Evolutionary conservation across 2,329 filamentous ascomycete species (phyloP).

Genomic region (Truncatella angustata): DNA sequence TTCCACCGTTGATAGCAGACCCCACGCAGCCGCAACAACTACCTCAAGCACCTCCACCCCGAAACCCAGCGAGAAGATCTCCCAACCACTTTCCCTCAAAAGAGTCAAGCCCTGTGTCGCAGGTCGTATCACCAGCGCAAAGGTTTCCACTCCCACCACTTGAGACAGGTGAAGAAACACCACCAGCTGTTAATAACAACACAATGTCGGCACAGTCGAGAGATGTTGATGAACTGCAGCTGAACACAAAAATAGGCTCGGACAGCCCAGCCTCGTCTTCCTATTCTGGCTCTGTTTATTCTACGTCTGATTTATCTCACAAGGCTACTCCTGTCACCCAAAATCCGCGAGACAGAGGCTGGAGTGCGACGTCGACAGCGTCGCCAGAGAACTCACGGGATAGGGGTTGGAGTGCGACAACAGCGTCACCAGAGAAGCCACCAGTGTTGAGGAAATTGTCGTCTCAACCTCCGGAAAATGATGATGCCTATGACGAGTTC

Average conservation of each 20-base stretch:
- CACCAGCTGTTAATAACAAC: slow-evolving; percentile 20
- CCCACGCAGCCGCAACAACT: slow-evolving; percentile 13
- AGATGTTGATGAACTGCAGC: slow-evolving; percentile 24
- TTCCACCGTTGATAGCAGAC: slow-evolving; percentile 8
- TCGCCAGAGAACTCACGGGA: slow-evolving; percentile 23
- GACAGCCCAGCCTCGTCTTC: slow-evolving; percentile 24
- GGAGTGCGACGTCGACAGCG: neutral
- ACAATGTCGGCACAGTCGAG: slow-evolving; percentile 14
- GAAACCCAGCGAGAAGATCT: slow-evolving; percentile 17
- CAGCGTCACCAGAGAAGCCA: slow-evolving; percentile 22
- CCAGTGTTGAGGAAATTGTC: slow-evolving; percentile 34
- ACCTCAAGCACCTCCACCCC: slow-evolving; percentile 15
- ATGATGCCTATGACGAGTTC: slow-evolving; percentile 68
- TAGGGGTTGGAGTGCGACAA: neutral
- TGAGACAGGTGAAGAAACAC: slow-evolving; percentile 15
- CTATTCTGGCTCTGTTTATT: slow-evolving; percentile 24
- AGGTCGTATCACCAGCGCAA: neutral
- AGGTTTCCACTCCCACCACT: slow-evolving; percentile 18
- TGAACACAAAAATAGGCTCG: slow-evolving; percentile 15
- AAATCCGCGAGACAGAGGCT: slow-evolving; percentile 14
- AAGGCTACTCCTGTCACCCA: slow-evolving; percentile 25
- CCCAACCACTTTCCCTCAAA: slow-evolving; percentile 15
- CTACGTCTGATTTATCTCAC: slow-evolving; percentile 25
- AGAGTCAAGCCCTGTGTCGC: neutral
- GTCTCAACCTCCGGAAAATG: slow-evolving; percentile 31